Evolutionary conservation across 2,329 filamentous ascomycete species (phyloP), one percentile per base, ranked within the genome.

Genomic region (Blastomyces gilchristii): DNA sequence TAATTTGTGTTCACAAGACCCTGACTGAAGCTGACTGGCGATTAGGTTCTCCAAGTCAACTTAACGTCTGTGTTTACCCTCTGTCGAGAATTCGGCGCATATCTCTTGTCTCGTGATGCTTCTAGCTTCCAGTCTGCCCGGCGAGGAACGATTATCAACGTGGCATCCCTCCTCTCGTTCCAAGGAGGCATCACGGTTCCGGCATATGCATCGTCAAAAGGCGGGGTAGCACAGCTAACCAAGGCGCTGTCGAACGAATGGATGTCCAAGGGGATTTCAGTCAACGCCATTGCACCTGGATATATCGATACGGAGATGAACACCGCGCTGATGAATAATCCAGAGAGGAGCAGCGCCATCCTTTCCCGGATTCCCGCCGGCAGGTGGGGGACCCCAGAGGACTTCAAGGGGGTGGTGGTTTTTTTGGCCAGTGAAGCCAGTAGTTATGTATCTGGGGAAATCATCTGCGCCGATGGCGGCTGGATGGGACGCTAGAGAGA

Each of bases 271-370:
- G 91, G 91, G 1, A 82, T 96, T 65, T 90, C 83, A 0, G 91
- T 96, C 50, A 96, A 96, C 74, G 90, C 88, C 8, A 90, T 96
- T 71, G 91, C 91, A 1, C 91, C 91, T 0, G 91, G 91, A 0
- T 96, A 96, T 75, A 90, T 96, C 69, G 89, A 84, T 59, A 96
- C 91, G n/a, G 91, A 96, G 65, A 96, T 96, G 92, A 97, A 96
- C 74, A 83, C 82, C 67, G 91, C 91, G 2, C 76, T 97, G 71
- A 84, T 96, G 53, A 83, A 86, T 60, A 86, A 96, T 74, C 75
- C 83, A 69, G 83, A 82, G 68, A 79, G 91, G 45, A 82, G 88
- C 65, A 84, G 81, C 67, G 87, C 87, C 70, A 96, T 96, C 68
- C 82, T 64, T 58, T 41, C 64, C 45, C 58, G 65, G 25, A 66